Conservation (phyloP, 75 land plant genomes). For the Azolla pinnata region DNA sequence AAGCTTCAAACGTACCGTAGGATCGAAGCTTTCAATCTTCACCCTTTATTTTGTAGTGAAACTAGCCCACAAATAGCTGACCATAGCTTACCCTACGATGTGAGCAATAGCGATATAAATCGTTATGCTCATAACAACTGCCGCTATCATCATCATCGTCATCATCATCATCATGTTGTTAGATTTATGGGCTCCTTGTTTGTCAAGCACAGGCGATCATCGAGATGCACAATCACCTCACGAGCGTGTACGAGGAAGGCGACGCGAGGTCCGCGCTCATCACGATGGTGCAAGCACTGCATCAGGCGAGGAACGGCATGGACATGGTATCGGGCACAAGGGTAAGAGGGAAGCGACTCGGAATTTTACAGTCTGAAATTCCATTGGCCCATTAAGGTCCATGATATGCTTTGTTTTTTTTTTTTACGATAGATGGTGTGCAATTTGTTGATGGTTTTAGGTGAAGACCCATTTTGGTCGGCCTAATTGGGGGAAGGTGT, state of each 20-base stretch:
- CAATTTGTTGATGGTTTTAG: neutral
- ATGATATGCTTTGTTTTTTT: neutral
- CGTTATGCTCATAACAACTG: too few species aligned
- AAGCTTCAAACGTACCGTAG: too few species aligned
- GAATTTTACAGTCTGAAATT: neutral
- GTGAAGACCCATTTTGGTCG: slow-evolving; percentile 17
- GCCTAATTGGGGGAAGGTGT: slow-evolving; percentile 20
- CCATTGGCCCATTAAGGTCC: neutral
- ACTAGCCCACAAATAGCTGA: neutral
- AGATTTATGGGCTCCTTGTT: neutral
- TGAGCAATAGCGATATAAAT: too few species aligned
- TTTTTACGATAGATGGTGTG: neutral
- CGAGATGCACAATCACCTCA: slow-evolving; percentile 48
- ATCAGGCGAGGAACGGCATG: slow-evolving; percentile 34
- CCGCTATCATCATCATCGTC: too few species aligned
- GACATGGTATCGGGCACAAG: slow-evolving; percentile 50
- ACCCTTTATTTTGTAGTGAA: too few species aligned
- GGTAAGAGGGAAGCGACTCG: too few species aligned
- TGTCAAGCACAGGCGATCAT: slow-evolving; percentile 10
- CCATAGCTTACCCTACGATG: too few species aligned
- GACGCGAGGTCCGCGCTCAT: slow-evolving; percentile 45
- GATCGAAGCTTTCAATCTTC: too few species aligned
- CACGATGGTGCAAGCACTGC: slow-evolving; percentile 33
- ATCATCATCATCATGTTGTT: neutral
- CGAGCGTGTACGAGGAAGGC: slow-evolving; percentile 48